These are phyloP conservation scores for Phytophthora sp. DNA, from an alignment of 352 stramenopile genomes.

Conservation along the genomic window DNA sequence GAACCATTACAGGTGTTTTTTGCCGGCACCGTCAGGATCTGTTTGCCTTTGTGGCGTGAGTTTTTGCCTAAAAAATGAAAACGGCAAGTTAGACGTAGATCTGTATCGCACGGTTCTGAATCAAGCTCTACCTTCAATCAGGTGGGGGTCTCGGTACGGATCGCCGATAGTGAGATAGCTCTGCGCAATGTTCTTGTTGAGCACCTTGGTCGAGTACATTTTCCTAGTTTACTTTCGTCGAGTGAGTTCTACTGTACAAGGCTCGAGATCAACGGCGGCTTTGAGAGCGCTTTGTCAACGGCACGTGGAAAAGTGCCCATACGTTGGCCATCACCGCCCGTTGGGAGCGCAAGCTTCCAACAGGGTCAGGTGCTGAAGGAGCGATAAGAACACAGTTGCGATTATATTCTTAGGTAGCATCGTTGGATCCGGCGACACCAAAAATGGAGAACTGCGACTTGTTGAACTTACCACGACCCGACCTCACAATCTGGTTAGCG, in stretches of 20 bases:
- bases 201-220: slow-evolving; percentile 82
- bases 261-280: slow-evolving; percentile 8
- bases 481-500: neutral
- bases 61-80: slow-evolving; percentile 50
- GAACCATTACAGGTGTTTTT: slow-evolving; percentile 84
- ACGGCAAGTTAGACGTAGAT: too few relatives aligned
- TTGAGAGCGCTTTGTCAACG: slow-evolving; percentile 3
- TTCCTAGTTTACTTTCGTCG: slow-evolving; percentile 7
- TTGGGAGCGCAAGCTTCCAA: neutral
- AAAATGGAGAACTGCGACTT: slow-evolving; percentile 6
- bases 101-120: too few relatives aligned
- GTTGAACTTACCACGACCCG: neutral
- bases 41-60: slow-evolving; percentile 77
- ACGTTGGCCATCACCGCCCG: neutral
- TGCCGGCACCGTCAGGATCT: slow-evolving; percentile 68
- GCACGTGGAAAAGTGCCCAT: slow-evolving; percentile 5
- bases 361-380: slow-evolving; percentile 19
- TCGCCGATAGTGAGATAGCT: slow-evolving; percentile 85
- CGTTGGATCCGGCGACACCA: neutral
- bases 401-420: slow-evolving; percentile 20
- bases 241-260: slow-evolving; percentile 1
- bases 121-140: slow-evolving; percentile 75
- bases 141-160: slow-evolving; percentile 73
- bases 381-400: slow-evolving; percentile 15
- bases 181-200: slow-evolving; percentile 84